phyloP scores from a whole-genome alignment of 1,284 basidiomycete genomes.

The Malassezia caprae region DNA sequence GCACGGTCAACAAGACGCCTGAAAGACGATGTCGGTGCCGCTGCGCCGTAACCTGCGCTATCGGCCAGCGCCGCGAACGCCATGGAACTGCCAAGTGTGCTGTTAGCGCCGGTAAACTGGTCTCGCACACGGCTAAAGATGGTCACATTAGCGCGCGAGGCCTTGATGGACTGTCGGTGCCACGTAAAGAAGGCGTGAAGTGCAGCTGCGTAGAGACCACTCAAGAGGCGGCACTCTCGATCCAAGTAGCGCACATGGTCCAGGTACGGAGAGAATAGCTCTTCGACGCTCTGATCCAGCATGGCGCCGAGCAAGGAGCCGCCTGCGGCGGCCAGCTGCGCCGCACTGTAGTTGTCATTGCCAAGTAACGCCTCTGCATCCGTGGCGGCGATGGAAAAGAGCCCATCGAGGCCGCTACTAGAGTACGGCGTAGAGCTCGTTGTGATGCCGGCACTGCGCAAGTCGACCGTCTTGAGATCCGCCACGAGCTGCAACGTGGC shows the following conservation, averaged over 20 bases:
- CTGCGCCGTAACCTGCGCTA: conserved; percentile 2
- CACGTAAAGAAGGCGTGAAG: conserved; percentile 71
- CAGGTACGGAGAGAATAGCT: conserved; percentile 86
- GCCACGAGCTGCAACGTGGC: conserved; percentile 72
- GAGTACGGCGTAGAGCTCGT: conserved; percentile 2
- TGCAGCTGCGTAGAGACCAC: conserved; percentile 68
- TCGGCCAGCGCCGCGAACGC: conserved; percentile 14
- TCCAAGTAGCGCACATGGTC: conserved; percentile 82
- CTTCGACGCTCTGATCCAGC: conserved; percentile 89
- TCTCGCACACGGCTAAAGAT: conserved; percentile 84
- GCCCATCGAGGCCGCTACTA: conserved; percentile 6
- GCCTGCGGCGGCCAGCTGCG: conserved; percentile 24
- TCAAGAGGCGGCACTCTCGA: conserved; percentile 75
- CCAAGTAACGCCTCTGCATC: conserved; percentile 18
- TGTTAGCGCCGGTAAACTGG: conserved; percentile 59
- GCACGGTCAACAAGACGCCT: conserved; percentile 35
- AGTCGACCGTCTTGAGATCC: conserved; percentile 83
- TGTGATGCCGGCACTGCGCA: conserved; percentile 51
- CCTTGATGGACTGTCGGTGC: conserved; percentile 54
- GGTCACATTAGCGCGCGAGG: conserved; percentile 48
- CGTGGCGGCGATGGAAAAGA: conserved; percentile 3
- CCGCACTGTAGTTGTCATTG: conserved; percentile 19
- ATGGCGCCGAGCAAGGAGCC: conserved; percentile 54
- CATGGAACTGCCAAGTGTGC: conserved; percentile 13
- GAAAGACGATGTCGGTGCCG: conserved; percentile 21